These are phyloP conservation scores for Coemansia sp. DNA, from an alignment of 192 early-diverging fungal genomes.

Conservation along the genomic window DNA sequence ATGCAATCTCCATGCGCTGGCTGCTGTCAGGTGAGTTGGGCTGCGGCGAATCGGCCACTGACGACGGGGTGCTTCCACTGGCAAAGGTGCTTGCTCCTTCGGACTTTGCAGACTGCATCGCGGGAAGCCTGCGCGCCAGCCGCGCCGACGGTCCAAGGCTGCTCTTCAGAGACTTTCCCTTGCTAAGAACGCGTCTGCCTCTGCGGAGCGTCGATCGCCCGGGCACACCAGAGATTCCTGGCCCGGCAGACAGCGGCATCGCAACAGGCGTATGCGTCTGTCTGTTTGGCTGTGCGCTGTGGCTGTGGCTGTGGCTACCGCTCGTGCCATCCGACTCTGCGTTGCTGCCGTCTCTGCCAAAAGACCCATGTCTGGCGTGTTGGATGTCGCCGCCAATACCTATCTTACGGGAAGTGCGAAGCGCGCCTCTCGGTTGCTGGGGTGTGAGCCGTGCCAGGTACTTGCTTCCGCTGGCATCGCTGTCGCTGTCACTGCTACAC, in stretches of 20 bases:
- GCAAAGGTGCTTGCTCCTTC: background rate
- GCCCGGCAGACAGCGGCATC: constrained; percentile 3
- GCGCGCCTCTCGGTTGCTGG: background rate
- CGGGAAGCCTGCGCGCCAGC: background rate
- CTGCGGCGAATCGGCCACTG: background rate
- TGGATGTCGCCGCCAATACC: background rate
- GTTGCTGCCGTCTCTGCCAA: background rate
- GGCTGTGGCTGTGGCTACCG: background rate
- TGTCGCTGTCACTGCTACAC: constrained; percentile 23
- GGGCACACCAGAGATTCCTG: constrained; percentile 1
- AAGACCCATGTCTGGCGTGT: background rate
- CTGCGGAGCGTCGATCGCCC: constrained; percentile 39
- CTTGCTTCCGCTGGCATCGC: constrained; percentile 34
- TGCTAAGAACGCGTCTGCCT: constrained; percentile 37
- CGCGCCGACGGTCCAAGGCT: background rate
- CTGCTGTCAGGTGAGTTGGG: constrained; percentile 1
- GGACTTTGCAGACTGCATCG: background rate
- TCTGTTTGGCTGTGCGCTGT: background rate
- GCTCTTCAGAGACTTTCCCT: constrained; percentile 16
- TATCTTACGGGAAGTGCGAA: background rate
- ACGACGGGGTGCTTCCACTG: background rate
- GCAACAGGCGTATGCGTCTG: background rate
- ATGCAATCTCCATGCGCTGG: background rate
- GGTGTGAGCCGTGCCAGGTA: constrained; percentile 30
- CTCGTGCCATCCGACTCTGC: background rate